Base-by-base conservation (phyloP, 164 flowering plant genomes). In the Protea cynaroides region DNA sequence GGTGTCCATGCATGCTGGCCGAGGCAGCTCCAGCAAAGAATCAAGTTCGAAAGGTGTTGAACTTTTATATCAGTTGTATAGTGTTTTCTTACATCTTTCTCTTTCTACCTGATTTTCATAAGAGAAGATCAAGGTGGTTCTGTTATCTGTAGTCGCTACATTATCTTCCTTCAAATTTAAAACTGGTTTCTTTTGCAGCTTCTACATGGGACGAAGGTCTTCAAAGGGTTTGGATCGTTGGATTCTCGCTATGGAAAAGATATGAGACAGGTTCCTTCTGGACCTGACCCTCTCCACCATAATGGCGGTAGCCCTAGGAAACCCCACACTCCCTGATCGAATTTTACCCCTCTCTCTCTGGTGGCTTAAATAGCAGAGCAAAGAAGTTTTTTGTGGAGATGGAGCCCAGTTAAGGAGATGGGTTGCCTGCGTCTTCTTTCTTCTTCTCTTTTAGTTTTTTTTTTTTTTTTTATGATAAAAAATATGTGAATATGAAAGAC, bases 241-340 rank as follows among this genome's bases (percentile, higher is more conserved):
- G 66, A 53, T 53, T 43, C 12, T 18, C 22, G 1, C 19, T 6
- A 10, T 25, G 38, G 24, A 8, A 14, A 36, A 7, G 40, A 55
- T 8, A 1, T 23, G 22, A 79, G 90, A 64, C 44, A 58, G 37
- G 90, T 75, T 25, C 90, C 90, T 0, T 72, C 83, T 0, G 90
- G 90, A 2, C 88, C 90, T 21, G 86, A 86, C 59, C 90, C 90
- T 7, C 56, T 86, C 72, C 90, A 86, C 65, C 90, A 86, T 52
- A 65, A 82, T 40, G 76, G 79, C 0, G 71, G 60, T 0, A 66
- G 58, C 34, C 84, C 79, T 1, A 80, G 75, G 64, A 75, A 75
- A 78, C 87, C 87, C 13, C 70, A 71, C 13, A 79, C 72, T 62
- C 86, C 83, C 29, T 77, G 64, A 65, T n/a, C n/a, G n/a, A n/a